Evolutionary conservation across 176 grass and related monocot species (phyloP), one percentile per base, ranked within the genome.

Genomic region (Pontederia paniculata): DNA sequence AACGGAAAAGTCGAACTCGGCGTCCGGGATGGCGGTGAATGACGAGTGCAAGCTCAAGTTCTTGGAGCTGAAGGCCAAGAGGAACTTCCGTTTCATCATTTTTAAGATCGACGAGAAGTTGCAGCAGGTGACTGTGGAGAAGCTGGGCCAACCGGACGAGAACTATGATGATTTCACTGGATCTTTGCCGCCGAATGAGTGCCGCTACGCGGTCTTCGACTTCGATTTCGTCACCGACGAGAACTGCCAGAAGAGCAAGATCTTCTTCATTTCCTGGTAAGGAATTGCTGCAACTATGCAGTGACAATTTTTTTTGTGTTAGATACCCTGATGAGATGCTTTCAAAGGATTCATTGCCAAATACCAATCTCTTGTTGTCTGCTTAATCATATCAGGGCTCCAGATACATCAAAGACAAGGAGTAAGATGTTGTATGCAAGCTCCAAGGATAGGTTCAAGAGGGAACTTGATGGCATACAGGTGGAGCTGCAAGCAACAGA

Each of bases 191-290:
- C 0, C 42, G 13, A 10, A 69, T 8, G 53, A 69, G 12, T 69
- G 66, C 53, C 66, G 66, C 52, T 69, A 69, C 1, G 66, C 66
- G 0, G 66, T 69, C 52, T 69, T 57, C 42, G 66, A 69, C 18
- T 69, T 69, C 10, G 66, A 69, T 4, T 69, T 69, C 15, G 53
- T 69, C 53, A 69, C 66, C 12, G 42, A 47, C 19, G 69, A 71
- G 69, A 71, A 71, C 18, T 71, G 69, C 54, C 69, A 71, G 18
- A 71, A 71, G 69, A 71, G 69, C 69, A 71, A 71, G 56, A 71
- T 71, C 55, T 60, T 71, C 69, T 71, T 71, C 69, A 71, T 71
- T 12, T 57, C 66, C 12, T 69, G 66, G 66, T 69, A 57, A 55
- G 8, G 0, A 3, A 52, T 6, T 15, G 9, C 4, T 9, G 4